Evolutionary conservation across 148 eudicot genomes (phyloP), one percentile per base, ranked within the genome.

Genomic region (Pharnaceum exiguum): DNA sequence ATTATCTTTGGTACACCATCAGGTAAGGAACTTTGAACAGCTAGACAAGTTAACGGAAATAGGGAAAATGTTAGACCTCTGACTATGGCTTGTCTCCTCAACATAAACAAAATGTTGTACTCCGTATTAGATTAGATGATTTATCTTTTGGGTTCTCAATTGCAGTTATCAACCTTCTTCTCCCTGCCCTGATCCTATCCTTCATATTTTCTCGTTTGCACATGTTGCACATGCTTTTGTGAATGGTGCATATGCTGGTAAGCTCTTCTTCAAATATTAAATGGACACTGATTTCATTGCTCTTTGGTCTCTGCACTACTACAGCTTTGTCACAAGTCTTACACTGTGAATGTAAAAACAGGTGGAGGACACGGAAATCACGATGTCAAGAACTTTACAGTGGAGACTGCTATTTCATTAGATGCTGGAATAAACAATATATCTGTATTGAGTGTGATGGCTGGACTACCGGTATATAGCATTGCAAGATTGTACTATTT

Each of bases 1-100:
- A 79, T 63, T 79, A 79, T 43, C 78, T 79, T 26, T 79, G 80
- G 84, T 79, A 72, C 62, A 69, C 68, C 35, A 51, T 59, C 45
- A 69, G 80, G 84, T 79, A 69, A 17, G 21, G n/a, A n/a, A n/a
- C n/a, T n/a, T n/a, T n/a, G n/a, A n/a, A n/a, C n/a, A n/a, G n/a
- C n/a, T n/a, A n/a, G n/a, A n/a, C n/a, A n/a, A n/a, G n/a, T n/a
- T n/a, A n/a, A n/a, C n/a, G n/a, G n/a, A n/a, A n/a, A n/a, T n/a
- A n/a, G n/a, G n/a, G n/a, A n/a, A n/a, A n/a, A n/a, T n/a, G n/a
- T n/a, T n/a, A n/a, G n/a, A n/a, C n/a, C n/a, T n/a, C n/a, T n/a
- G n/a, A n/a, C n/a, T n/a, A n/a, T n/a, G n/a, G n/a, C n/a, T n/a
- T n/a, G n/a, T n/a, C n/a, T n/a, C n/a, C n/a, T n/a, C 38, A 18